A percentile compares a stretch with the other conserved stretches of the same genome.
Conservation (phyloP, 1,139 yeast species). For the Saccharomyces uvarum region DNA sequence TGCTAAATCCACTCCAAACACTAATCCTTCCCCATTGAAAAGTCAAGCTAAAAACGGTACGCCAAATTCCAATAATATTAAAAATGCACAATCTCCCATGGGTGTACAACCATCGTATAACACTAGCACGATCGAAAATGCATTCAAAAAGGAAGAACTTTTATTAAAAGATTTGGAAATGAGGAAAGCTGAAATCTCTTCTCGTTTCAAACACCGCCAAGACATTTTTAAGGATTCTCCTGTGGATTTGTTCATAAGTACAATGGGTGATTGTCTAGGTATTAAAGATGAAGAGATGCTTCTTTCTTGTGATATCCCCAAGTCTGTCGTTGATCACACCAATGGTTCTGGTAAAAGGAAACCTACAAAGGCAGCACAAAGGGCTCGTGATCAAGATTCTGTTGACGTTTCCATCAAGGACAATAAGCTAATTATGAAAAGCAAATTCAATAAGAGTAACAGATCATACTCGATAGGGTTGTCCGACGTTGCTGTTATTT, state of each 20-base stretch:
- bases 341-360: slow-evolving; percentile 32
- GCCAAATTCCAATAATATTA: background rate
- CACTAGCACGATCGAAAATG: background rate
- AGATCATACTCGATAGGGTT: slow-evolving; percentile 1
- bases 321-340: slow-evolving; percentile 21
- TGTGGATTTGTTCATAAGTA: slow-evolving; percentile 28
- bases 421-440: slow-evolving; percentile 26
- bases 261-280: slow-evolving; percentile 31
- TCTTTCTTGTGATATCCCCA: slow-evolving; percentile 24
- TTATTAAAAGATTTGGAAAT: slow-evolving; percentile 22
- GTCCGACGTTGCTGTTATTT: slow-evolving; percentile 8
- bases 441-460: slow-evolving; percentile 16
- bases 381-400: slow-evolving; percentile 29
- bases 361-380: slow-evolving; percentile 27
- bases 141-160: slow-evolving; percentile 21
- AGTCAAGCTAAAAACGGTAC: background rate
- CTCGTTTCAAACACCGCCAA: slow-evolving; percentile 31
- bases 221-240: slow-evolving; percentile 28
- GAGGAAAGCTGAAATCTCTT: slow-evolving; percentile 27
- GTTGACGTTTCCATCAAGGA: slow-evolving; percentile 19
- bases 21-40: background rate
- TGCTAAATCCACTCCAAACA: background rate
- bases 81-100: background rate
- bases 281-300: slow-evolving; percentile 26
- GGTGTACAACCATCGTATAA: background rate